phyloP scores from a whole-genome alignment of 495 filamentous ascomycete species.

The Neurospora hispaniola region DNA sequence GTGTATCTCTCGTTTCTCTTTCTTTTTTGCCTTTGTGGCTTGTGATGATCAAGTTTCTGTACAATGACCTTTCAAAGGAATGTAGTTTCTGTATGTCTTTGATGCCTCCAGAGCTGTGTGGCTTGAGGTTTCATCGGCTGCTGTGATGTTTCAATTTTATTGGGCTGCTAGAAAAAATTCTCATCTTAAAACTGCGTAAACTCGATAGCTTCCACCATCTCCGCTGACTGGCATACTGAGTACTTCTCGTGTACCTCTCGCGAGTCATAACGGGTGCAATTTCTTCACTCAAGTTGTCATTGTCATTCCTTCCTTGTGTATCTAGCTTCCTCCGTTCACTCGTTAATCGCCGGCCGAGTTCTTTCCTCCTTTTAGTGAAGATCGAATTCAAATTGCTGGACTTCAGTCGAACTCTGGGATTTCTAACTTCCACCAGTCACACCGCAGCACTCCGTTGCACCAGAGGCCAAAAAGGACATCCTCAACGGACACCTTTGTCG shows the following conservation, averaged over 20 bases:
- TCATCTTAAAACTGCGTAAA: not conserved
- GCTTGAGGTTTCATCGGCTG: not conserved
- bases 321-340: not conserved
- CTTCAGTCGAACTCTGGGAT: not conserved
- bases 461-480: not conserved
- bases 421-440: not conserved
- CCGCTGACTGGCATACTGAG: not conserved
- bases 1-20: not conserved
- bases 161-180: not conserved
- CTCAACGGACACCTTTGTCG: rapidly evolving
- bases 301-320: not conserved
- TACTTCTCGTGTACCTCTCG: not conserved
- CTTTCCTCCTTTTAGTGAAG: not conserved
- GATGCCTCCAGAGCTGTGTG: not conserved
- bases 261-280: not conserved
- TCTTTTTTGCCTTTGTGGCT: not conserved
- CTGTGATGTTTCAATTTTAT: not conserved
- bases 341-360: not conserved
- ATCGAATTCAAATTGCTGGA: not conserved
- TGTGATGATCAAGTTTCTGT: not conserved
- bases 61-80: not conserved
- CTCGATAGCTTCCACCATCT: too few species aligned
- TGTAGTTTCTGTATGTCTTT: not conserved
- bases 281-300: not conserved
- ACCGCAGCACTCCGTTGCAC: not conserved